Evolutionary conservation across 2,329 filamentous ascomycete genomes (phyloP), one percentile per base, ranked within the genome.

Genomic region (Colletotrichum abscissum): DNA sequence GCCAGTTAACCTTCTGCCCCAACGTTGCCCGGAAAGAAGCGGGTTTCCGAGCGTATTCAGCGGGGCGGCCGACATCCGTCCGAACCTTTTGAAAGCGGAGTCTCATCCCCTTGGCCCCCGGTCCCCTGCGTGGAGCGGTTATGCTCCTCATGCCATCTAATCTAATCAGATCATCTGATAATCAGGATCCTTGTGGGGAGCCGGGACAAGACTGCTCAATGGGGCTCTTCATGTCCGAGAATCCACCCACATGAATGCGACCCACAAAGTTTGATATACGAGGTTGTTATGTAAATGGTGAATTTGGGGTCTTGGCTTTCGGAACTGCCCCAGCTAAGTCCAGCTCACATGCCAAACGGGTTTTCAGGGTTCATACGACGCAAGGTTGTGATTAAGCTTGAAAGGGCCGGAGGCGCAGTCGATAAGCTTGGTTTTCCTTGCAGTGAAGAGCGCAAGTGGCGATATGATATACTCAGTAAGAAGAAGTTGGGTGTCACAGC

Each of bases 121-220:
- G 28, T 30, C 26, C 16, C 28, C 5, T 6, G 67, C 22, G 4
- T 0, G 8, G 5, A 12, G 19, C 42, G 5, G 6, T 0, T 8
- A 5, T 19, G 19, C 42, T 35, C 11, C 30, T 57, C 24, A 26
- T 30, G 63, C 19, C 58, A 68, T 60, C 59, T 69, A 74, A 76
- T 77, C 75, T 77, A 67, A 77, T 77, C 76, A 76, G 76, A 76
- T 76, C 69, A 77, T 77, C 75, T 76, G 76, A 77, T 77, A 76
- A 77, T 75, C 65, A 22, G 0, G n/a, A 63, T 68, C 64, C 64
- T 58, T 72, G 69, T 35, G 35, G 6, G 28, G 46, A 30, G 11
- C 24, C 49, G 46, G 69, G 69, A 57, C 28, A 3, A 57, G 57
- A 52, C 33, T 42, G 56, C 69, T 63, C 7, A 58, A 72, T 28